Evolutionary conservation across 2,329 filamentous ascomycete genomes (phyloP), one percentile per base, ranked within the genome.

Genomic region (Didymella exigua): DNA sequence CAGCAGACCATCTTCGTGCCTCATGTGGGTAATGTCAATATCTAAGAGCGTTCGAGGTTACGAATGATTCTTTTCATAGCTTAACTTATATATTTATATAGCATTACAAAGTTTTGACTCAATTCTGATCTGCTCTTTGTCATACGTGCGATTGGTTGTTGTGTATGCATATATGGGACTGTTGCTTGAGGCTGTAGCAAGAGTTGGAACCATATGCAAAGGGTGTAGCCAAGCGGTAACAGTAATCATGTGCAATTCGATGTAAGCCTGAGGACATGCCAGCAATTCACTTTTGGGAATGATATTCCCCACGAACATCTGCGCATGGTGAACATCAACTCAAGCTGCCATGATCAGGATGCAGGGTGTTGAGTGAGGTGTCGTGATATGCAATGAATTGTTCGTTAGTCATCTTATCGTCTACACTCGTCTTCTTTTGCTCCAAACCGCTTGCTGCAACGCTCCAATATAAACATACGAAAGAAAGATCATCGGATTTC

Each of bases 381-480:
- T n/a, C n/a, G n/a, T n/a, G n/a, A n/a, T 13, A 33, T 19, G 34
- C 19, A 21, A 10, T n/a, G 26, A 30, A 16, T 31, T 40, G 38
- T 45, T 51, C 41, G n/a, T 45, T 45, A 52, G 33, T 52, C 49
- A 19, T 52, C 26, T 40, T 33, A 45, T 52, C 41, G 19, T 52
- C 41, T 52, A 45, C 33, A 33, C 5, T 16, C 23, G 8, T 10
- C 2, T 30, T 36, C 36, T 38, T 31, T 43, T 7, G 18, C 24
- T 27, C 26, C 26, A 36, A 37, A 13, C 21, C 16, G 16, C 31
- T 37, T n/a, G 29, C 19, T 26, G 18, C 33, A 19, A 10, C 33
- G 18, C 10, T 36, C 29, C 29, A 49, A 42, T 41, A 42, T 49
- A n/a, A 1, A 49, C 46, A 34, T 10, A 33, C 6, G 21, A 54